Conservation (phyloP, 805 yeast genomes). For the Millerago galiae region DNA sequence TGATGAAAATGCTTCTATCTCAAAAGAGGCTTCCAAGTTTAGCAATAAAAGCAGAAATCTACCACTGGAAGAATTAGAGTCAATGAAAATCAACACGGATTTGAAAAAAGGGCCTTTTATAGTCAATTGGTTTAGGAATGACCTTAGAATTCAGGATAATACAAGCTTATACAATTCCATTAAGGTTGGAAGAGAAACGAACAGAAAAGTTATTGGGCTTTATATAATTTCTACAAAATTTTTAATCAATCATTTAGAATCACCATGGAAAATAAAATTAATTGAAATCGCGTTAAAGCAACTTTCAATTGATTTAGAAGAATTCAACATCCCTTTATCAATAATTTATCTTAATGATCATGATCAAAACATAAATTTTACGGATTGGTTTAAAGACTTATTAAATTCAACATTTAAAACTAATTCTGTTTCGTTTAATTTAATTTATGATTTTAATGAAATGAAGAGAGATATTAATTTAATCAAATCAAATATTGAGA, state of each 20-base stretch:
- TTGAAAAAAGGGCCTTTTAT: not conserved
- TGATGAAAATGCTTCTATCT: not conserved
- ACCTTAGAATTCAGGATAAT: constrained; percentile 40
- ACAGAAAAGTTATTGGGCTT: constrained; percentile 33
- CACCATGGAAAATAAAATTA: constrained; percentile 37
- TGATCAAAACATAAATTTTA: constrained; percentile 8
- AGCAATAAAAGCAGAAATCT: not conserved
- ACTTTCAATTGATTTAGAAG: constrained; percentile 26
- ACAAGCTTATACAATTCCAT: constrained; percentile 33
- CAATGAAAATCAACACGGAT: not conserved
- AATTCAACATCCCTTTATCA: constrained; percentile 32
- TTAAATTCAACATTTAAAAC: constrained; percentile 9
- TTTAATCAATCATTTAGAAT: constrained; percentile 35
- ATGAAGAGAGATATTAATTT: constrained; percentile 26
- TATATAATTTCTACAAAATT: constrained; percentile 37
- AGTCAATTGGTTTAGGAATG: constrained; percentile 43
- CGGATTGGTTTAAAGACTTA: constrained; percentile 19
- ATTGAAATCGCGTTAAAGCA: constrained; percentile 28
- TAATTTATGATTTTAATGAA: constrained; percentile 33
- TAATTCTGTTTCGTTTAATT: constrained; percentile 22
- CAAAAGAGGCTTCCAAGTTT: not conserved
- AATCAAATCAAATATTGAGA: constrained; percentile 11
- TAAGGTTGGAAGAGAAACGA: constrained; percentile 23
- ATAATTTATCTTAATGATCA: constrained; percentile 21
- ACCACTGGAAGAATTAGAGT: not conserved